Percentiles rank a stretch among this genome's conserved stretches.
phyloP scores from a whole-genome alignment of 805 yeast genomes.

The Metschnikowia bowlesiae region DNA sequence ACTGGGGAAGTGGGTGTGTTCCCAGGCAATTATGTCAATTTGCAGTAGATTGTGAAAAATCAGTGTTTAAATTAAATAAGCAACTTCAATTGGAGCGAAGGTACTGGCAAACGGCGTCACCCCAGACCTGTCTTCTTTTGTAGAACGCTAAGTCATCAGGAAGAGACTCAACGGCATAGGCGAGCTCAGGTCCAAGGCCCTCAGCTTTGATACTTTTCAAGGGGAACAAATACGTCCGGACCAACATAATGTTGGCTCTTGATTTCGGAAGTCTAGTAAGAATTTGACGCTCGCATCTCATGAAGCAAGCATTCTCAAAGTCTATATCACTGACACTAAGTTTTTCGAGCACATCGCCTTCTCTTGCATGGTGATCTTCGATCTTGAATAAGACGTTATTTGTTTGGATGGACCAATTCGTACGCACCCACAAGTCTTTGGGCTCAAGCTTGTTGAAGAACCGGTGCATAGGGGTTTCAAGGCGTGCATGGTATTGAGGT shows the following conservation, averaged over 20 bases:
- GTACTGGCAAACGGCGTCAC: constrained; percentile 33
- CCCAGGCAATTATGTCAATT: constrained; percentile 82
- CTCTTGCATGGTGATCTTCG: constrained; percentile 38
- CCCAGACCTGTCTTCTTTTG: constrained; percentile 36
- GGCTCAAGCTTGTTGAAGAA: constrained; percentile 56
- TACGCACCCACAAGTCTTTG: constrained; percentile 54
- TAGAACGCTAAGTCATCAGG: constrained; percentile 38
- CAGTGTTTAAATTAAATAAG: background rate
- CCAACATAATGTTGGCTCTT: constrained; percentile 34
- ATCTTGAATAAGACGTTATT: constrained; percentile 49
- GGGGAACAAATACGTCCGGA: constrained; percentile 36
- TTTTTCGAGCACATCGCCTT: constrained; percentile 31
- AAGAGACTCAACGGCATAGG: constrained; percentile 30
- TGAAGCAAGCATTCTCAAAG: constrained; percentile 30
- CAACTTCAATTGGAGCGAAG: constrained; percentile 11
- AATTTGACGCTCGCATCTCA: constrained; percentile 35
- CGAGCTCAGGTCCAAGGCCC: constrained; percentile 29
- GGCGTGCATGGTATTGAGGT: constrained; percentile 56
- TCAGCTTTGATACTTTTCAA: constrained; percentile 25
- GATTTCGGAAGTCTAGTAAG: constrained; percentile 34
- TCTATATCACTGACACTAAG: constrained; percentile 34
- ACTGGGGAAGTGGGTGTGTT: constrained; percentile 78
- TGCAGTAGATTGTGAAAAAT: constrained; percentile 10
- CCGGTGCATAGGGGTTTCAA: constrained; percentile 60
- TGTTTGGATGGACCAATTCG: constrained; percentile 68